Conservation (phyloP, 2,329 filamentous ascomycete genomes). For the Colletotrichum sp. region DNA sequence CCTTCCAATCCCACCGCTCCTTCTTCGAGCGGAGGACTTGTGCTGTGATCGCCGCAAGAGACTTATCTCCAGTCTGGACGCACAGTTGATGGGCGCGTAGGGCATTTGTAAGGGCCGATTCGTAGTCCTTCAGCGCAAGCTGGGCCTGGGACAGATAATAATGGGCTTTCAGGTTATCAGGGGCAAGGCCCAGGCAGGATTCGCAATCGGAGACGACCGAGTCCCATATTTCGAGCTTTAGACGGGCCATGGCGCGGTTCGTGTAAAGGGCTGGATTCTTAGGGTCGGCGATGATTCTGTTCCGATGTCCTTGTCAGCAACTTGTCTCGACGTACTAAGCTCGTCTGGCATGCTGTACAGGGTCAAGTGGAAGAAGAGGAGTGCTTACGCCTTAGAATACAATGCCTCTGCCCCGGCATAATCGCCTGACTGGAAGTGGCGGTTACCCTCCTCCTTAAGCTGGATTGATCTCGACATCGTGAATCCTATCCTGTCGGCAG, state of each 20-base stretch:
- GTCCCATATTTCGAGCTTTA: constrained; percentile 76
- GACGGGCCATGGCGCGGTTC: constrained; percentile 84
- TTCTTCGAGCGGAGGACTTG: constrained; percentile 84
- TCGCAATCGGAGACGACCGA: constrained; percentile 80
- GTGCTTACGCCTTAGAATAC: constrained; percentile 73
- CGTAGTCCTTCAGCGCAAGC: constrained; percentile 72
- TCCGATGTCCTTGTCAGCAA: background rate
- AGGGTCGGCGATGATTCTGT: constrained; percentile 78
- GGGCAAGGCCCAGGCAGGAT: constrained; percentile 72
- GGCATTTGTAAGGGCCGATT: constrained; percentile 75
- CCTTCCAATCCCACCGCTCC: constrained; percentile 80
- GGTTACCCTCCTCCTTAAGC: constrained; percentile 67
- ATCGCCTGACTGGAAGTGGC: constrained; percentile 68
- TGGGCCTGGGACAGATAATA: constrained; percentile 87
- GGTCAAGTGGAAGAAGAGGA: background rate
- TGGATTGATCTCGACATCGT: constrained; percentile 35
- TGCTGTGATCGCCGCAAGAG: constrained; percentile 72
- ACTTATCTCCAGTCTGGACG: constrained; percentile 65
- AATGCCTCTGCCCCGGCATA: constrained; percentile 69
- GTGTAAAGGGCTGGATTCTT: constrained; percentile 83
- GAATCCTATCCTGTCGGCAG: background rate
- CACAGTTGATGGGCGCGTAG: constrained; percentile 76
- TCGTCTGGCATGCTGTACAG: background rate
- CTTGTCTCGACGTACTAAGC: background rate
- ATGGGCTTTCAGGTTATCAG: constrained; percentile 77